Percentiles rank a stretch among this genome's conserved stretches.
Evolutionary conservation across 768 basidiomycete genomes (phyloP).

Genomic region (Leucocoprinus birnbaumii): DNA sequence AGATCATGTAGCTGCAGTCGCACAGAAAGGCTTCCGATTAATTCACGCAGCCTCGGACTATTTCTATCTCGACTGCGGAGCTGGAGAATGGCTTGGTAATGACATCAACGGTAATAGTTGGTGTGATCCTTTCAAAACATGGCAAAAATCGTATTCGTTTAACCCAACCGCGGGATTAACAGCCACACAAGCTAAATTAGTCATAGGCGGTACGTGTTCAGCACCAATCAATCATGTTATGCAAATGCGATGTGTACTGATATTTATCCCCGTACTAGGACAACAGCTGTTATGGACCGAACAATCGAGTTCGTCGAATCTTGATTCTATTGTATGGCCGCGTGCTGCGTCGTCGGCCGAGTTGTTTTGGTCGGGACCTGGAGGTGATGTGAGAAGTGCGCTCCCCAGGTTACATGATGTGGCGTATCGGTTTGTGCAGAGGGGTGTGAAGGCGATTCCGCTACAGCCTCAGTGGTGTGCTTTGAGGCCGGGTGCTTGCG

Average conservation of each 20-base stretch:
- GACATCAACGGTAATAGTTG: slow-evolving; percentile 52
- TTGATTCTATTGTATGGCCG: slow-evolving; percentile 72
- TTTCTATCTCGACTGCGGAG: slow-evolving; percentile 82
- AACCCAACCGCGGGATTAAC: slow-evolving; percentile 62
- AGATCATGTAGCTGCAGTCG: slow-evolving; percentile 51
- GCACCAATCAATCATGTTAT: slow-evolving; percentile 15
- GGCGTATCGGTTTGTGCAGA: slow-evolving; percentile 54
- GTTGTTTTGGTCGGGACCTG: slow-evolving; percentile 67
- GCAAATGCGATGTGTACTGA: too few species aligned
- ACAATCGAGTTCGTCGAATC: slow-evolving; percentile 61
- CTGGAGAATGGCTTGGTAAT: slow-evolving; percentile 66
- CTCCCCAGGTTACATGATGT: slow-evolving; percentile 69
- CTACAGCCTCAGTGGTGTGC: slow-evolving; percentile 78
- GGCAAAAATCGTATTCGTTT: slow-evolving; percentile 76
- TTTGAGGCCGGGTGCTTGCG: slow-evolving; percentile 54
- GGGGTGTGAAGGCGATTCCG: slow-evolving; percentile 57
- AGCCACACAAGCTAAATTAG: slow-evolving; percentile 42
- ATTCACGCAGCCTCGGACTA: slow-evolving; percentile 72
- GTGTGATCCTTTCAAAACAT: slow-evolving; percentile 82
- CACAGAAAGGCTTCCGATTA: slow-evolving; percentile 53
- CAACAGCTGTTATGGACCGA: slow-evolving; percentile 77
- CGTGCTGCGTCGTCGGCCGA: slow-evolving; percentile 73
- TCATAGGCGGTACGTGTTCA: slow-evolving; percentile 56
- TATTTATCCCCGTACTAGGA: too few species aligned
- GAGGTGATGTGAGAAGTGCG: slow-evolving; percentile 43